Evolutionary conservation across 1,139 yeast species (phyloP).

Genomic region (Kurtzmaniella quercitrusa): DNA sequence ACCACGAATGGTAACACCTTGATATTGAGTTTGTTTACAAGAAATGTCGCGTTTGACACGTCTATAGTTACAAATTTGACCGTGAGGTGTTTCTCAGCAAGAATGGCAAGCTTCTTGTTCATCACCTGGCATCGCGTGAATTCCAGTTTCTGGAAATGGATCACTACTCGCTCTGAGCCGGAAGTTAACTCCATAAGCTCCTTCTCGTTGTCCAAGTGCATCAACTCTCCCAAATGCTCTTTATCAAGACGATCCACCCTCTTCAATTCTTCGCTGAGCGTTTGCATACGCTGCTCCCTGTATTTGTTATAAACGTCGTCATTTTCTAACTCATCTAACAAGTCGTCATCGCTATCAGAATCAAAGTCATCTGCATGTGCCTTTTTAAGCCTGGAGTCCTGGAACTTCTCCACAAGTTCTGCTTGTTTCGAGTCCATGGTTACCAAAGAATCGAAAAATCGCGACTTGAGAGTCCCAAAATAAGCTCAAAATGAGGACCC

Average conservation of each 20-base stretch:
- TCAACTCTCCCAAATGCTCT: slow-evolving; percentile 40
- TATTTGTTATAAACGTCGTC: slow-evolving; percentile 33
- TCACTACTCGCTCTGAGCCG: slow-evolving; percentile 38
- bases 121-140: slow-evolving; percentile 59
- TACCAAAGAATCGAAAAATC: background rate
- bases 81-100: slow-evolving; percentile 56
- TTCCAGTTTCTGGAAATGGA: slow-evolving; percentile 62
- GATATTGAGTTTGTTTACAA: slow-evolving; percentile 57
- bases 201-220: slow-evolving; percentile 45
- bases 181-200: slow-evolving; percentile 48
- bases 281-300: slow-evolving; percentile 48
- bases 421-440: slow-evolving; percentile 31
- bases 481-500: no score
- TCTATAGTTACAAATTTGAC: slow-evolving; percentile 54
- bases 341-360: slow-evolving; percentile 29
- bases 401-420: slow-evolving; percentile 36
- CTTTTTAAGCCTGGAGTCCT: slow-evolving; percentile 26
- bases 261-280: slow-evolving; percentile 43
- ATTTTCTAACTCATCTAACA: slow-evolving; percentile 31
- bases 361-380: slow-evolving; percentile 16
- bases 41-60: slow-evolving; percentile 67
- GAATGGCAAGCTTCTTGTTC: slow-evolving; percentile 41
- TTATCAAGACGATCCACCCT: slow-evolving; percentile 27
- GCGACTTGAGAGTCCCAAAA: background rate
- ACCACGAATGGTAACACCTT: slow-evolving; percentile 71